Base-by-base conservation (phyloP, 179 eudicot genomes). In the Gypsophila paniculata region DNA sequence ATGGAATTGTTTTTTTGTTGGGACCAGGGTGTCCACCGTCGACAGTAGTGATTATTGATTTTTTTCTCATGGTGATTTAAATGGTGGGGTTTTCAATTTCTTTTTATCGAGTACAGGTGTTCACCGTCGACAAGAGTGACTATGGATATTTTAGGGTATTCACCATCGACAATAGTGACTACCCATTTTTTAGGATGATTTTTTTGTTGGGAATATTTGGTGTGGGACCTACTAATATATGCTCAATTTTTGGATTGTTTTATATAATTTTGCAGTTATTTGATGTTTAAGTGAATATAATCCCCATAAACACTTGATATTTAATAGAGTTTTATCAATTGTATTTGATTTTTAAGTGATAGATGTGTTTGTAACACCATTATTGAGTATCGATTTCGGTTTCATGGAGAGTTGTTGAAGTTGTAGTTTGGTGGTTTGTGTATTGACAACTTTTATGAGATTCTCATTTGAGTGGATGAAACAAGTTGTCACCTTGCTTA, bases 161-260 rank as follows among this genome's bases (percentile, higher is more conserved):
- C n/a, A n/a, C n/a, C 34, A 4, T 29, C 34, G 34, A 29, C 34
- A 29, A 4, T 1, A 29, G 34, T 29, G 34, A 29, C 34, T 29
- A 29, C 4, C 4, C 2, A 29, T 29, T 1, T 29, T 29, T 29
- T 29, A n/a, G 49, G 54, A 72, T 74, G 68, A 58, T 64, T 64
- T 42, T 42, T 42, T 42, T n/a, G n/a, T n/a, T 44, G 46, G 29
- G 51, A 14, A 48, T 65, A 55, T 38, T 49, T 48, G 8, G 54
- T 70, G 62, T 26, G 72, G 75, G 75, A 32, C 75, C 48, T 51
- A 65, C 23, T 52, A 9, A 6, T 42, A 19, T 70, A 54, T 59
- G 26, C 36, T 23, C 29, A 54, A 78, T 64, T 74, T 54, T 72
- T 49, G 53, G 51, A 61, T 71, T 51, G n/a, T 10, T 59, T n/a